Percentiles rank a stretch among this genome's conserved stretches.
phyloP scores from a whole-genome alignment of 257 asterid species.

The Solanum etuberosum region DNA sequence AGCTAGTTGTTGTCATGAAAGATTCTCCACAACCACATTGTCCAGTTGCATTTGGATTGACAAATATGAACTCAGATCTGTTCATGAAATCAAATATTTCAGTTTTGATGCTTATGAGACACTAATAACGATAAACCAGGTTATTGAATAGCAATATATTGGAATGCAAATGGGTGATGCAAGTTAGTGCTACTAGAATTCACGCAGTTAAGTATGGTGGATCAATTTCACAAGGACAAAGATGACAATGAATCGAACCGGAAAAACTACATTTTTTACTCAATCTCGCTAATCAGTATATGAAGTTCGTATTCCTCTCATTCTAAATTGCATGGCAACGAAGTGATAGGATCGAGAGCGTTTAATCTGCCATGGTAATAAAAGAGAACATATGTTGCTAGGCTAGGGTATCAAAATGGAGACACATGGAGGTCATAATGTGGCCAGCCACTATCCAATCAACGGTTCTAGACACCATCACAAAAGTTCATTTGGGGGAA shows the following conservation, averaged over 20 bases:
- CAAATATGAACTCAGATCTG: slow-evolving; percentile 90
- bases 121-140: neutral
- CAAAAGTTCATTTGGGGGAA: neutral
- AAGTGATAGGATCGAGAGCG: neutral
- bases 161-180: neutral
- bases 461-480: neutral
- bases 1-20: slow-evolving; percentile 54
- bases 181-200: neutral
- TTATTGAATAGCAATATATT: neutral
- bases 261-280: neutral
- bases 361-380: neutral
- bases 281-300: neutral
- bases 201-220: neutral
- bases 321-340: neutral
- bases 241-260: neutral
- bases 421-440: neutral
- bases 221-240: neutral
- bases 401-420: neutral
- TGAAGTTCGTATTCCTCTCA: neutral
- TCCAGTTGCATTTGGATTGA: slow-evolving; percentile 84
- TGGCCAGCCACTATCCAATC: neutral
- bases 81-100: neutral
- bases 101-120: neutral
- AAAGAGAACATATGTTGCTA: neutral
- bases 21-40: slow-evolving; percentile 48